Evolutionary conservation across 768 basidiomycete species (phyloP).

Genomic region (Amanita rimosa): DNA sequence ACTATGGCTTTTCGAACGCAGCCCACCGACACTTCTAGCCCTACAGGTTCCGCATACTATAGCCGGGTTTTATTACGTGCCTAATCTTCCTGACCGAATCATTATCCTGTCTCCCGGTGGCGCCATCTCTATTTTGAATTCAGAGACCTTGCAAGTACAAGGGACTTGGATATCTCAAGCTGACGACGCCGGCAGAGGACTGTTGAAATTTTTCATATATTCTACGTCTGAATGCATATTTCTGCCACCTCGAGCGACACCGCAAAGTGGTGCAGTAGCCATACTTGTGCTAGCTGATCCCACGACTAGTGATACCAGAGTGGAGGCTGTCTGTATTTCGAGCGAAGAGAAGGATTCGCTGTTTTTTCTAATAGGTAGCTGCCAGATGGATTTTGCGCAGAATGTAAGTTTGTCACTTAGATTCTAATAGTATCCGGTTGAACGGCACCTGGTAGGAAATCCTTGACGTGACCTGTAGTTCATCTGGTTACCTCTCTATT

Average conservation of each 20-base stretch:
- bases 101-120: slow-evolving; percentile 21
- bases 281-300: slow-evolving; percentile 10
- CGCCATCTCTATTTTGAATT: slow-evolving; percentile 19
- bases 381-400: slow-evolving; percentile 18
- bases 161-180: slow-evolving; percentile 6
- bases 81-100: slow-evolving; percentile 8
- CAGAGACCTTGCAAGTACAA: slow-evolving; percentile 12
- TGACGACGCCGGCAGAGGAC: slow-evolving; percentile 9
- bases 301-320: neutral
- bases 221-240: slow-evolving; percentile 16
- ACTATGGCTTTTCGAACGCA: slow-evolving; percentile 7
- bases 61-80: neutral
- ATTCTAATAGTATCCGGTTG: slow-evolving; percentile 4
- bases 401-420: slow-evolving; percentile 18
- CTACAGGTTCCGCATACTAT: slow-evolving; percentile 5
- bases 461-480: slow-evolving; percentile 28
- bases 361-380: slow-evolving; percentile 9
- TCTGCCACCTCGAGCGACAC: slow-evolving; percentile 12
- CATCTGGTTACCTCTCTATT: slow-evolving; percentile 36
- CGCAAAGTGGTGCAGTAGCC: slow-evolving; percentile 14
- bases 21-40: slow-evolving; percentile 2
- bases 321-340: neutral
- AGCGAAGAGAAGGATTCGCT: neutral
- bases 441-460: slow-evolving; percentile 19
- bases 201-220: slow-evolving; percentile 12